Base-by-base conservation (phyloP, 1,139 yeast genomes). In the Ashbya aceris region DNA sequence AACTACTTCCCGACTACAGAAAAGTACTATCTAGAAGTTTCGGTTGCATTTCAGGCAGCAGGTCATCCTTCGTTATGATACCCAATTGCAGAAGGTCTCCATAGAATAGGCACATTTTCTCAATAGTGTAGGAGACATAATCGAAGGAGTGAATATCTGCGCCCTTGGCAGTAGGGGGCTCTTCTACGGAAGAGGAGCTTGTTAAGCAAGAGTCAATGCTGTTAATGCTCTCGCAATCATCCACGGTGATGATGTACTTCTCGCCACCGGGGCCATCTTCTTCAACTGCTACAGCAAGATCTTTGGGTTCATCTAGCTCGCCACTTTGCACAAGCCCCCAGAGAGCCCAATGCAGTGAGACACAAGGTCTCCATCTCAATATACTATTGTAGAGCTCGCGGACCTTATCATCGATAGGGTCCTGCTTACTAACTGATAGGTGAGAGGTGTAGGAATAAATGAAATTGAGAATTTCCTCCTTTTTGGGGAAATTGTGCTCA, bases 261-360 rank as follows among this genome's bases (percentile, higher is more conserved):
- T 68, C 72, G 42, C 75, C 76, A 49, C 67, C 64, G 28, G 73
- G 70, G 7, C 76, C 77, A 9, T 52, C 48, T 33, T 52, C 59
- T 13, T 52, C 42, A 33, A 48, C 49, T 12, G 51, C 51, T 17
- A 42, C 48, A 6, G 42, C 51, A 4, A 46, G 55, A 33, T 53
- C 47, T 7, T 45, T 50, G 7, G 50, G 56, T 39, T 62, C 48
- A 7, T 36, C 43, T 34, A 64, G 49, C 28, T 56, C 56, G 33
- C 83, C 83, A 56, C 76, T 73, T 62, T 84, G 95, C 36, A 91
- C 76, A 42, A 91, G 71, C 0, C 95, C 97, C 98, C 98, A 91
- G 26, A 87, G 60, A 26, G 83, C 73, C 98, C 98, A 91, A 57
- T 74, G 77, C 4, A 85, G 69, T 42, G 82, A 83, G 12, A 78